Percentiles rank a stretch among this genome's conserved stretches.
Conservation (phyloP, 2,329 filamentous ascomycete genomes). For the Chaetomium globosum region DNA sequence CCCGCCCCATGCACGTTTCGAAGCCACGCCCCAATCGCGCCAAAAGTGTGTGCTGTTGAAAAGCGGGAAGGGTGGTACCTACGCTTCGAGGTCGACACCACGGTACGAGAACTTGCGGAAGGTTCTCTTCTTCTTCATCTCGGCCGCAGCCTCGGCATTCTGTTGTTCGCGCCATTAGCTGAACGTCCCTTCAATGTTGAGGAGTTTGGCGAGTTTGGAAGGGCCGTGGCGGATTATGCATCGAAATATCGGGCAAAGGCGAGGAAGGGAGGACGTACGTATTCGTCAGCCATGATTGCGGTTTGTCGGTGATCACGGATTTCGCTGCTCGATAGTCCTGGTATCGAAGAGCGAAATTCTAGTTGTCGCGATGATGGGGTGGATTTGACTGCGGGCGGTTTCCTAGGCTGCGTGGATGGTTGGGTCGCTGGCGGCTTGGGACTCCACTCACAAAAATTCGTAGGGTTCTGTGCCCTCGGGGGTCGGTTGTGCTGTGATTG, state of each 20-base stretch:
- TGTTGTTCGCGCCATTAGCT: slow-evolving; percentile 45
- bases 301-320: slow-evolving; percentile 41
- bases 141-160: slow-evolving; percentile 97
- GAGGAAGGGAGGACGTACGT: slow-evolving; percentile 36
- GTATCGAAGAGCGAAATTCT: slow-evolving; percentile 42
- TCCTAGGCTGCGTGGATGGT: slow-evolving; percentile 31
- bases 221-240: slow-evolving; percentile 1
- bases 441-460: slow-evolving; percentile 38
- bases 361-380: slow-evolving; percentile 38
- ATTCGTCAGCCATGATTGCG: slow-evolving; percentile 75
- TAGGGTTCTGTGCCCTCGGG: slow-evolving; percentile 39
- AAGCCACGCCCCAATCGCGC: slow-evolving; percentile 8
- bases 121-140: slow-evolving; percentile 99
- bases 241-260: slow-evolving; percentile 7
- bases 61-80: slow-evolving; percentile 50
- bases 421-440: slow-evolving; percentile 23
- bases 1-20: background rate
- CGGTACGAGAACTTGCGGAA: slow-evolving; percentile 99
- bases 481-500: slow-evolving; percentile 27
- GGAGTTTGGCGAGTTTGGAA: background rate
- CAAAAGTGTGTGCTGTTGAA: slow-evolving; percentile 4
- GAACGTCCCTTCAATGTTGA: background rate
- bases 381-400: slow-evolving; percentile 36
- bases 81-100: slow-evolving; percentile 99
- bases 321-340: slow-evolving; percentile 46